A percentile compares a stretch with the other conserved stretches of the same genome.
Conservation (phyloP, 768 basidiomycete species). For the Pleurotus tuoliensis region DNA sequence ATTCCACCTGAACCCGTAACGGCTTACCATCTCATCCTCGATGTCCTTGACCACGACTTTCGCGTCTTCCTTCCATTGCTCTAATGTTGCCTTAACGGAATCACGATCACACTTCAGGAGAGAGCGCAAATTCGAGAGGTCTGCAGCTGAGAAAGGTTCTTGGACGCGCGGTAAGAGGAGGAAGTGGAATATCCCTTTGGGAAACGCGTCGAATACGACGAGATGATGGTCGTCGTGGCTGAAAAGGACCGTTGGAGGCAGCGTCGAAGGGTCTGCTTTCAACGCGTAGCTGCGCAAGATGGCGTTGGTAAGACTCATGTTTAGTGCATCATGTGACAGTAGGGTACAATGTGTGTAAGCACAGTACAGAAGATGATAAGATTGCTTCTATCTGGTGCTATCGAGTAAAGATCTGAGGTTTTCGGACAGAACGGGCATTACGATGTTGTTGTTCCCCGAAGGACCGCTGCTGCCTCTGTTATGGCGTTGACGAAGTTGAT, state of each 20-base stretch:
- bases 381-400: conserved; percentile 28
- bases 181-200: conserved; percentile 87
- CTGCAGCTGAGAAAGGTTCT: conserved; percentile 23
- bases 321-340: not conserved
- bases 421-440: conserved; percentile 52
- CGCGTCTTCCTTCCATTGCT: conserved; percentile 53
- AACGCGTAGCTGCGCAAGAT: conserved; percentile 62
- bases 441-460: conserved; percentile 25
- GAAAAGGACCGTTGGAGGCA: conserved; percentile 63
- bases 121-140: conserved; percentile 51
- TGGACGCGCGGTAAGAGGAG: conserved; percentile 71
- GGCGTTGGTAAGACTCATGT: conserved; percentile 40
- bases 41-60: conserved; percentile 54
- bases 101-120: conserved; percentile 53
- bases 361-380: not conserved
- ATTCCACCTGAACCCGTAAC: conserved; percentile 73
- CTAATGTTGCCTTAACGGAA: conserved; percentile 50
- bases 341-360: not conserved
- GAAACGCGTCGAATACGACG: conserved; percentile 72
- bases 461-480: not conserved
- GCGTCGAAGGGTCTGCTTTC: conserved; percentile 35
- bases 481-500: conserved; percentile 19
- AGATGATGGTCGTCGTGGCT: conserved; percentile 49
- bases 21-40: conserved; percentile 72
- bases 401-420: conserved; percentile 59